Base-by-base conservation (phyloP, 192 early-diverging fungal species). In the Coemansia guatemalensis region DNA sequence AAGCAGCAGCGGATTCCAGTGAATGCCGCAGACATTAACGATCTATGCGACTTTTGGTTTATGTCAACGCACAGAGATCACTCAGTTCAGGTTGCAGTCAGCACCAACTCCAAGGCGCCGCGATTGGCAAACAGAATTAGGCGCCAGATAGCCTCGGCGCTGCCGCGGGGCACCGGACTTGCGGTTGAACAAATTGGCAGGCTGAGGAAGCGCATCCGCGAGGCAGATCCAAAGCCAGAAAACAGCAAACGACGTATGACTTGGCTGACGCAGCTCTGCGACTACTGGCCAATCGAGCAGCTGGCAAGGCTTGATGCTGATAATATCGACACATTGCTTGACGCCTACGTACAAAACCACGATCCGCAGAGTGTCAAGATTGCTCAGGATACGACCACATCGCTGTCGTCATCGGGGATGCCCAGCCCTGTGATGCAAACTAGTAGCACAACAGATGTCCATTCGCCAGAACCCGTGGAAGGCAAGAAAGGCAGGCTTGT, bases 1-100 rank as follows among this genome's bases (percentile, higher is more conserved):
- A 75, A 84, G 35, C 50, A 58, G 39, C 82, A 71, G 29, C 81
- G 89, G n/a, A 93, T 94, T 27, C 94, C 93, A 4, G 92, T 95
- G 24, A 95, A 97, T 66, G 92, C 92, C 21, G 94, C 95, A 0
- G 95, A 95, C 65, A 89, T 95, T 27, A 94, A 94, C 21, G 87
- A 89, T 9, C 68, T 92, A 61, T 97, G 94, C 68, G 92, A 95
- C 63, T 97, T 97, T 76, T 95, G 90, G 76, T 95, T 97, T 75
- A 92, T 94, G 81, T 90, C 91, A 29, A 88, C 88, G 23, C 86
- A 91, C 67, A 74, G 91, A 21, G 90, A 94, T 56, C 86, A 89
- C 57, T 88, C 89, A 35, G 79, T 95, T n/a, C 94, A 96, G 68
- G 87, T 97, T 60, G 92, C 89, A 4, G 90, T 97, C 17, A 91